Base-by-base conservation (phyloP, 768 basidiomycete genomes). In the Pleurotus giganteus region DNA sequence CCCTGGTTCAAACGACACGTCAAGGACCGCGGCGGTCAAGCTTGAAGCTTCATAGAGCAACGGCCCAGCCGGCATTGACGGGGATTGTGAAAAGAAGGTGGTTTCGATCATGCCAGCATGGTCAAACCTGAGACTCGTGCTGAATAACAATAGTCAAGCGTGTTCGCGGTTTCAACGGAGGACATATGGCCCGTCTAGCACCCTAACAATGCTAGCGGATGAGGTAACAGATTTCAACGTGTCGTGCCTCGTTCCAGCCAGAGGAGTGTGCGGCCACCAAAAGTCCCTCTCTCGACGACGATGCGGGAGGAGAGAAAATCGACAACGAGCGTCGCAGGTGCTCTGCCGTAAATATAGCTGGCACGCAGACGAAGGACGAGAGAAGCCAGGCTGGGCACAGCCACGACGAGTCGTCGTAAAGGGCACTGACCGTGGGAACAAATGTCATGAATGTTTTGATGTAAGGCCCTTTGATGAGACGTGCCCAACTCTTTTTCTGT, bases 401-500 rank as follows among this genome's bases (percentile, higher is more conserved):
- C n/a, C n/a, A n/a, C n/a, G n/a, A n/a, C n/a, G n/a, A n/a, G n/a
- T n/a, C n/a, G n/a, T n/a, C n/a, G n/a, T n/a, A n/a, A n/a, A n/a
- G n/a, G n/a, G n/a, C n/a, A n/a, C n/a, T 51, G 49, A 51, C 7
- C 49, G 49, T 51, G 49, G 17, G 49, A 51, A 51, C 4, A 36
- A 51, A 37, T 51, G 49, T 51, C 49, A 51, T 34, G 37, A 36
- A 17, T 51, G 49, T 51, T 51, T 45, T 45, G 44, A 45, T 45
- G 5, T 45, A 45, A 45, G 39, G 19, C 12, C 19, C 11, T 12
- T 45, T 34, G 49, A 51, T 36, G n/a, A 17, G 49, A 34, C 37
- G 31, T 51, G 26, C 46, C 28, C 29, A 47, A 47, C 49, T 51
- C 49, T 37, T 51, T 37, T 51, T 34, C 37, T 27, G 19, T 34